Conservation (phyloP, 371 early-diverging fungal genomes). For the Zychaea mexicana region DNA sequence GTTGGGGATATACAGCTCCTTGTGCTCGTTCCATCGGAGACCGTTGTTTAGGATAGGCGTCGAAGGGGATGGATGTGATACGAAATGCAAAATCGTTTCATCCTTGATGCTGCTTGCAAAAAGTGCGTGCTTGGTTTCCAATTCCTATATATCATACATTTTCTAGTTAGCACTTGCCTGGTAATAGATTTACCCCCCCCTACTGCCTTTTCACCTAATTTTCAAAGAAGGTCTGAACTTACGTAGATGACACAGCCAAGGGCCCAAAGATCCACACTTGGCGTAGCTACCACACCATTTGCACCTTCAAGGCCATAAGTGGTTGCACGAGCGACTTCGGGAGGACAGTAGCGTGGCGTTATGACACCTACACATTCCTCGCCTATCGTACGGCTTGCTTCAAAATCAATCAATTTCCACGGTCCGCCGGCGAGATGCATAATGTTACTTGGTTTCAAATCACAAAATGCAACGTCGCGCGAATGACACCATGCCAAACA, state of each 20-base stretch:
- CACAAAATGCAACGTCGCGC: constrained; percentile 30
- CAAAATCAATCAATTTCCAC: constrained; percentile 51
- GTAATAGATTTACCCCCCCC: neutral
- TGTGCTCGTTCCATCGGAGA: constrained; percentile 48
- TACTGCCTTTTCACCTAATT: neutral
- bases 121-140: constrained; percentile 45
- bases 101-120: constrained; percentile 47
- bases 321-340: constrained; percentile 48
- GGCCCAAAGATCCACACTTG: constrained; percentile 51
- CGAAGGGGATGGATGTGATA: constrained; percentile 51
- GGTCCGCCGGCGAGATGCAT: constrained; percentile 26
- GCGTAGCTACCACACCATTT: constrained; percentile 50
- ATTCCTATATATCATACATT: constrained; percentile 29
- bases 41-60: constrained; percentile 52
- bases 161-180: no score
- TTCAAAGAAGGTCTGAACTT: neutral
- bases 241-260: constrained; percentile 47
- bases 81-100: constrained; percentile 50
- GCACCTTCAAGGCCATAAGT: constrained; percentile 49
- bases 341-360: constrained; percentile 35
- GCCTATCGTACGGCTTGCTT: constrained; percentile 47
- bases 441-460: constrained; percentile 42
- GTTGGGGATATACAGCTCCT: constrained; percentile 49
- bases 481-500: constrained; percentile 43
- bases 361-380: constrained; percentile 33